Conservation (phyloP, 805 yeast species). For the Schizosaccharomyces japonicus region DNA sequence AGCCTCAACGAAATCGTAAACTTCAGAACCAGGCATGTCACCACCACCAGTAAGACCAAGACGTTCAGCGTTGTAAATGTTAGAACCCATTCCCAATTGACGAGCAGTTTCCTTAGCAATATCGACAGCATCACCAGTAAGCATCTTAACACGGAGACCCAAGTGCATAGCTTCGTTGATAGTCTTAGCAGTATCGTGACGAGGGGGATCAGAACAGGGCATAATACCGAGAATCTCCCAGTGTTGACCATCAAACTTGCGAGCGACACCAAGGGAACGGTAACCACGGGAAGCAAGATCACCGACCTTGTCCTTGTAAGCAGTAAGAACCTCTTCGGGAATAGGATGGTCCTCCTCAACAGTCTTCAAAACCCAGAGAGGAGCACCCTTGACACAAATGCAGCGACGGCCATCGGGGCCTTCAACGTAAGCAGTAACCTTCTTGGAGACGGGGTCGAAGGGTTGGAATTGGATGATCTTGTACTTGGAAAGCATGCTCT, state of each 20-base stretch:
- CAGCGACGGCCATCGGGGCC: constrained; percentile 90
- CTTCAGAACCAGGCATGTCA: constrained; percentile 41
- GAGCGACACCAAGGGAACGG: constrained; percentile 95
- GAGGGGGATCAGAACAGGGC: constrained; percentile 98
- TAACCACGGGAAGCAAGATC: constrained; percentile 96
- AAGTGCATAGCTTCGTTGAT: constrained; percentile 72
- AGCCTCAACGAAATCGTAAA: constrained; percentile 48
- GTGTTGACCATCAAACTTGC: constrained; percentile 95
- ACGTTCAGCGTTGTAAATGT: constrained; percentile 90
- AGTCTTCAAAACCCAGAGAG: constrained; percentile 85
- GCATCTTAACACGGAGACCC: constrained; percentile 91
- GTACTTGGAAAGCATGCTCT: constrained; percentile 77
- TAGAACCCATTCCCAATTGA: constrained; percentile 89
- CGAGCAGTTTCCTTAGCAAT: constrained; percentile 96
- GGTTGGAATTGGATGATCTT: constrained; percentile 90
- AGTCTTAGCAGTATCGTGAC: constrained; percentile 92
- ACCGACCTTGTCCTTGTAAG: constrained; percentile 90
- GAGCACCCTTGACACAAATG: constrained; percentile 94
- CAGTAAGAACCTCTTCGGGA: constrained; percentile 79
- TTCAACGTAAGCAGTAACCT: constrained; percentile 83
- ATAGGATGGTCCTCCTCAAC: constrained; percentile 93
- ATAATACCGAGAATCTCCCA: constrained; percentile 94
- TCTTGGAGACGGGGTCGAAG: constrained; percentile 92
- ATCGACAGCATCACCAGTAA: constrained; percentile 98
- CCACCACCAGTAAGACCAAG: constrained; percentile 67